Conservation (phyloP, 2,329 filamentous ascomycete genomes). For the Blastomyces silverae region DNA sequence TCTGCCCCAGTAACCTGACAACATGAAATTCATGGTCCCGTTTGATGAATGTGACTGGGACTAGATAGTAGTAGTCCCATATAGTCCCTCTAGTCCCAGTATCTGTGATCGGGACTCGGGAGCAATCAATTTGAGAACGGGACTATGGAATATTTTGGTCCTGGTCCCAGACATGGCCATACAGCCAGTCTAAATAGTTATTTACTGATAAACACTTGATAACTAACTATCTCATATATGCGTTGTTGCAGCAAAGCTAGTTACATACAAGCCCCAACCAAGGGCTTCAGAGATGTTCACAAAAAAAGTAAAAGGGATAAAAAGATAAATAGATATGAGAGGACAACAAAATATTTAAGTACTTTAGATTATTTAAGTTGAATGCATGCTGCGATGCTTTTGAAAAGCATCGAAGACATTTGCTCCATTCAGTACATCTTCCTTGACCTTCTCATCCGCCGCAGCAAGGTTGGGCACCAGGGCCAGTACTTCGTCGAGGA, state of each 20-base stretch:
- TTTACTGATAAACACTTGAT: neutral
- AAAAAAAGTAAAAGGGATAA: neutral
- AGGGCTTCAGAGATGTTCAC: neutral
- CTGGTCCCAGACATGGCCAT: too few species aligned
- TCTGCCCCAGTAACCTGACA: too few species aligned
- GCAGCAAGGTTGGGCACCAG: slow-evolving; percentile 49
- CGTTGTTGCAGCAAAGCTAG: neutral
- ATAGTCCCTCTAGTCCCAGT: too few species aligned
- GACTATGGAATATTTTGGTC: too few species aligned
- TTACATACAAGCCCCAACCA: neutral
- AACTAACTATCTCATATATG: neutral
- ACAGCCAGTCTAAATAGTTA: too few species aligned
- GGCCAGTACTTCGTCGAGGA: slow-evolving; percentile 54
- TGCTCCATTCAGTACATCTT: slow-evolving; percentile 57
- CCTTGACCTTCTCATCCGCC: slow-evolving; percentile 57
- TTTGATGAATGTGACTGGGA: too few species aligned
- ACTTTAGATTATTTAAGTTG: neutral
- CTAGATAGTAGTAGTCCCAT: too few species aligned
- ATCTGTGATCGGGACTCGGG: too few species aligned
- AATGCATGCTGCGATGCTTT: slow-evolving; percentile 41
- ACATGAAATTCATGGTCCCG: too few species aligned
- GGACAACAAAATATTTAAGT: neutral
- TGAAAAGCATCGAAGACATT: slow-evolving; percentile 61
- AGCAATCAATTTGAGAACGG: too few species aligned
- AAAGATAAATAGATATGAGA: neutral